phyloP scores from a whole-genome alignment of 106 monocot species.

The Dendrobium chrysotoxum region DNA sequence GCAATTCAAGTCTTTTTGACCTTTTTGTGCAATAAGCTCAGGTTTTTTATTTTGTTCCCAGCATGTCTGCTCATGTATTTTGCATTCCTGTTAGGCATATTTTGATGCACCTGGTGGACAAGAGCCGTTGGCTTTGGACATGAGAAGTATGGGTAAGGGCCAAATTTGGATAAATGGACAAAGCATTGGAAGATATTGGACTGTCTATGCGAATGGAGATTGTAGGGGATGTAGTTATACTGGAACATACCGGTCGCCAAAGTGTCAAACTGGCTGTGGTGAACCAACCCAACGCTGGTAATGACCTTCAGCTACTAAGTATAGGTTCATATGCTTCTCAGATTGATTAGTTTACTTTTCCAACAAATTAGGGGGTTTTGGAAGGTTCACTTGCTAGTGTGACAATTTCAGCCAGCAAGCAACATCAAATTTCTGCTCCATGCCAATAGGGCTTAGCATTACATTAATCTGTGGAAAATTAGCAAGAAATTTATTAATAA shows the following conservation, averaged over 20 bases:
- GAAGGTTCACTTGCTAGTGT: background rate
- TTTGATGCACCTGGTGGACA: conserved; percentile 86
- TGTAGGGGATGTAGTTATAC: conserved; percentile 66
- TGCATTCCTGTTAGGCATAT: conserved; percentile 46
- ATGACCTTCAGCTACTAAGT: conserved; percentile 6
- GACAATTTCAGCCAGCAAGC: too few species aligned
- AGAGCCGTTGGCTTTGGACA: conserved; percentile 86
- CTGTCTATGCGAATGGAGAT: conserved; percentile 46
- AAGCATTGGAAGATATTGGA: conserved; percentile 95
- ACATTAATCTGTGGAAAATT: too few species aligned
- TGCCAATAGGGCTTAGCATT: too few species aligned
- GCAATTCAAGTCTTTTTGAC: background rate
- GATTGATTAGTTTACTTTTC: background rate
- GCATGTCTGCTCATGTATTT: background rate
- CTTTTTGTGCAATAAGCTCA: background rate
- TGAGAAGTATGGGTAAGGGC: conserved; percentile 98
- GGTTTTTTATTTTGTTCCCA: background rate
- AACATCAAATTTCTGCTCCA: too few species aligned
- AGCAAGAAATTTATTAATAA: too few species aligned
- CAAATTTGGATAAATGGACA: conserved; percentile 94
- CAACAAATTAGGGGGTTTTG: background rate
- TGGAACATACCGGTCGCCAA: conserved; percentile 60
- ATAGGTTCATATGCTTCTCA: background rate
- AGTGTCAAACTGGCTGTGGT: conserved; percentile 83
- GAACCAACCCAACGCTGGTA: conserved; percentile 95